Conservation (phyloP, 108 stramenopile species). For the Aurantiochytrium sp. region DNA sequence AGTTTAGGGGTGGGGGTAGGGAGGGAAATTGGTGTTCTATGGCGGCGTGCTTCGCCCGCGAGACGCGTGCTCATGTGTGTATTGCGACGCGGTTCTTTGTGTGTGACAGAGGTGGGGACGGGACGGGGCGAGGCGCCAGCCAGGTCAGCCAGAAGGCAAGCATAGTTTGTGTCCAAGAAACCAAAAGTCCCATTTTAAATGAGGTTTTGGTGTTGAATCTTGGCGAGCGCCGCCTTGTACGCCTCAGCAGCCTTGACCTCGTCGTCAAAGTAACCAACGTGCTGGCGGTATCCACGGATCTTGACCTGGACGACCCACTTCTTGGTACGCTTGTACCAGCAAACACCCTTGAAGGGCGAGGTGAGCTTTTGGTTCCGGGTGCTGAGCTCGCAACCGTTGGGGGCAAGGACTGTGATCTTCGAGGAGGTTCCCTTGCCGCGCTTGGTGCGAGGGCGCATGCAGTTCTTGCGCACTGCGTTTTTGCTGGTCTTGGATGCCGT, state of each 20-base stretch:
- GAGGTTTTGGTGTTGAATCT: background rate
- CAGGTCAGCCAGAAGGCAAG: no score
- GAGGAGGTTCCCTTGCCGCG: background rate
- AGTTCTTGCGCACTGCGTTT: background rate
- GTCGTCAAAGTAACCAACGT: slow-evolving; percentile 1
- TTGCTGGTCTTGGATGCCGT: background rate
- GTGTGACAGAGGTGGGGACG: no score
- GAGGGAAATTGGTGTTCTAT: no score
- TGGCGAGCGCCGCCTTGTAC: background rate
- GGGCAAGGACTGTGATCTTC: background rate
- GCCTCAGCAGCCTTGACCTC: background rate
- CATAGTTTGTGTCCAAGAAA: no score
- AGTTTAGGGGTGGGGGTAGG: no score
- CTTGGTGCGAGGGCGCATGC: background rate
- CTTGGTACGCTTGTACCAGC: slow-evolving; percentile 19
- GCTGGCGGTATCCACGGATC: background rate
- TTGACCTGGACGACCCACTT: slow-evolving; percentile 18
- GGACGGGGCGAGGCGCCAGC: no score
- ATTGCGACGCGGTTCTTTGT: no score
- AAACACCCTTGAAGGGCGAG: background rate
- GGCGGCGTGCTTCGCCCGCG: no score
- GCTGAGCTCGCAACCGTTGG: background rate
- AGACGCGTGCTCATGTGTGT: no score
- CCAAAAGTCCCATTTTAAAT: no score
- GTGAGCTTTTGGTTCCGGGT: background rate